These are phyloP conservation scores for Dissophora ornata DNA, from an alignment of 192 early-diverging fungal species.

Conservation along the genomic window DNA sequence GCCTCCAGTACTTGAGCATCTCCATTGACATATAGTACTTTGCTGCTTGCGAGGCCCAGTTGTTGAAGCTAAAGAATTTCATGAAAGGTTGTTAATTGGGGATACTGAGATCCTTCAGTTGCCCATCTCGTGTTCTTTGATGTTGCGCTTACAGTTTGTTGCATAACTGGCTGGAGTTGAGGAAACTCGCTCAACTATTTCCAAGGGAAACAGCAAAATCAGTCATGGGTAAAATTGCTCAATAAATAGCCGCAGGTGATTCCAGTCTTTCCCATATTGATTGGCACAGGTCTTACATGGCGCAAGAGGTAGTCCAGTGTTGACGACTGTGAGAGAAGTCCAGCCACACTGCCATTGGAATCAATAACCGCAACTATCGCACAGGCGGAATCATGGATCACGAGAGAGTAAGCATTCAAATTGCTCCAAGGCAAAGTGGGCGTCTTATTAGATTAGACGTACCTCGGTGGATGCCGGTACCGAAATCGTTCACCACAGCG, in stretches of 20 bases:
- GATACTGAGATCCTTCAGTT: not conserved
- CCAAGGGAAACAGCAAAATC: not conserved
- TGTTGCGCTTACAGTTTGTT: slow-evolving; percentile 29
- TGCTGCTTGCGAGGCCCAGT: slow-evolving; percentile 22
- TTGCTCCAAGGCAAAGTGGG: no score
- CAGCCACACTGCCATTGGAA: slow-evolving; percentile 63
- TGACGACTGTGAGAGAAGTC: slow-evolving; percentile 81
- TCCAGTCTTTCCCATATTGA: no score
- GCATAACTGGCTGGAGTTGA: slow-evolving; percentile 44
- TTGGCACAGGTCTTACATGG: slow-evolving; percentile 53
- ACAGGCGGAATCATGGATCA: no score
- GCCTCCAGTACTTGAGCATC: slow-evolving; percentile 38
- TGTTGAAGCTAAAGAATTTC: slow-evolving; percentile 19
- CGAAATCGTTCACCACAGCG: slow-evolving; percentile 77
- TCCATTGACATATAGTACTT: slow-evolving; percentile 36
- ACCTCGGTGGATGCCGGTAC: slow-evolving; percentile 79
- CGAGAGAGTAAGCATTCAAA: no score
- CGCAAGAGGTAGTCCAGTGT: slow-evolving; percentile 76
- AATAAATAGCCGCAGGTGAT: no score
- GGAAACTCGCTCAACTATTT: slow-evolving; percentile 45
- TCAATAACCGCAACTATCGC: slow-evolving; percentile 77
- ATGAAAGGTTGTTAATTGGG: not conserved
- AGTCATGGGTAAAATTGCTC: no score
- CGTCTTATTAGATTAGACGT: no score
- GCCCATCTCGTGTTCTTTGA: not conserved